Conservation (phyloP, 768 basidiomycete species). For the Dictyophora rubrovolvata region DNA sequence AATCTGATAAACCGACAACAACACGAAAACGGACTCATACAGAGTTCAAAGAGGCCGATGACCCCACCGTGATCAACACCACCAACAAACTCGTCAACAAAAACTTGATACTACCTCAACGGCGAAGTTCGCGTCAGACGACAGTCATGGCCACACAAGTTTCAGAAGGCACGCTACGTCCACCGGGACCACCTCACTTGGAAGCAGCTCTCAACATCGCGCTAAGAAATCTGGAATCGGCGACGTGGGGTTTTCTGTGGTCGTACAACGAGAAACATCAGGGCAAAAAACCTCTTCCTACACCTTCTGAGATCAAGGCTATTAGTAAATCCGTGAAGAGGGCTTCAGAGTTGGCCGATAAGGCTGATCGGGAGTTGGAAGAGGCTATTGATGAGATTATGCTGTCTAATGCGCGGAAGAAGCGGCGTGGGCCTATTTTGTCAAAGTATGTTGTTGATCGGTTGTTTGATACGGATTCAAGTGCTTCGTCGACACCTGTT, state of each 20-base stretch:
- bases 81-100: neutral
- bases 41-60: neutral
- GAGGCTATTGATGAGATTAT: constrained; percentile 5
- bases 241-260: constrained; percentile 1
- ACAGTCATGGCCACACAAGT: neutral
- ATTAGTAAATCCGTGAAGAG: neutral
- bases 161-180: constrained; percentile 5
- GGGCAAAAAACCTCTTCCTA: neutral
- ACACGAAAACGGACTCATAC: neutral
- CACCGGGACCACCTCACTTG: constrained; percentile 2
- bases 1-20: neutral
- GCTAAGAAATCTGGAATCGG: constrained; percentile 4
- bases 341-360: neutral
- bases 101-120: neutral
- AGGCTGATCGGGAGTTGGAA: constrained; percentile 1
- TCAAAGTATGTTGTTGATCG: neutral
- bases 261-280: neutral
- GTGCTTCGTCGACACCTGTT: neutral
- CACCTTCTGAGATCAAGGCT: neutral
- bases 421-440: neutral
- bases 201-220: constrained; percentile 6
- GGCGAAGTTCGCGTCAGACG: constrained; percentile 2
- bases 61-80: neutral
- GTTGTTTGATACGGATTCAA: neutral
- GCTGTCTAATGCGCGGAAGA: neutral